phyloP scores from a whole-genome alignment of 331 rosid genomes.

The Quercus tomentella region DNA sequence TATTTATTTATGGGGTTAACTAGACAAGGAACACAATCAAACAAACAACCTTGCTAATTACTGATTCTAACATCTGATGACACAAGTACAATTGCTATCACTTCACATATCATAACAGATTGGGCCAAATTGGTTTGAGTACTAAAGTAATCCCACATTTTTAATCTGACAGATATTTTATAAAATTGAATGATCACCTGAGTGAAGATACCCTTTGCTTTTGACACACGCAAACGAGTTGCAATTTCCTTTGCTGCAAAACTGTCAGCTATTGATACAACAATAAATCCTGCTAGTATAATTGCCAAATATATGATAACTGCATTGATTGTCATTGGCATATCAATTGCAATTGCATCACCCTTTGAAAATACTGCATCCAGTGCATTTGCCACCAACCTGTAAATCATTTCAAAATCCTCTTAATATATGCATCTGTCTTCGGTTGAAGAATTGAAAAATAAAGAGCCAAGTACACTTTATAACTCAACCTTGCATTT shows the following conservation, averaged over 20 bases:
- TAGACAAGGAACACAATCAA: neutral
- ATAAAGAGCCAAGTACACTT: neutral
- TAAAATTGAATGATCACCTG: conserved; percentile 43
- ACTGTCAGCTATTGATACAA: conserved; percentile 93
- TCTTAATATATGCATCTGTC: too few relatives aligned
- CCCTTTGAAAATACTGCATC: conserved; percentile 71
- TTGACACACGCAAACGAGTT: conserved; percentile 63
- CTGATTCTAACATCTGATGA: neutral
- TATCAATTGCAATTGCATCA: conserved; percentile 88
- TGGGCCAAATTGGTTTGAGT: neutral
- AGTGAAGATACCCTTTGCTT: conserved; percentile 79
- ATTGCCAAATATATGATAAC: conserved; percentile 83
- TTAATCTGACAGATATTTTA: neutral
- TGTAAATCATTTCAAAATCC: conserved; percentile 20
- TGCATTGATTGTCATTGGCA: conserved; percentile 80
- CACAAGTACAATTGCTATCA: neutral
- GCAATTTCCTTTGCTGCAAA: conserved; percentile 79
- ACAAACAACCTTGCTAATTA: neutral
- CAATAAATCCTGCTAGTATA: conserved; percentile 68
- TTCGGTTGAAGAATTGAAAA: too few relatives aligned
- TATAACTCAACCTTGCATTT: neutral
- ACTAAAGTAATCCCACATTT: neutral
- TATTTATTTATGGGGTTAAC: neutral
- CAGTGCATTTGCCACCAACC: conserved; percentile 77
- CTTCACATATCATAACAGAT: neutral